phyloP scores from a whole-genome alignment of 768 basidiomycete species.

The Jaapia argillacea region DNA sequence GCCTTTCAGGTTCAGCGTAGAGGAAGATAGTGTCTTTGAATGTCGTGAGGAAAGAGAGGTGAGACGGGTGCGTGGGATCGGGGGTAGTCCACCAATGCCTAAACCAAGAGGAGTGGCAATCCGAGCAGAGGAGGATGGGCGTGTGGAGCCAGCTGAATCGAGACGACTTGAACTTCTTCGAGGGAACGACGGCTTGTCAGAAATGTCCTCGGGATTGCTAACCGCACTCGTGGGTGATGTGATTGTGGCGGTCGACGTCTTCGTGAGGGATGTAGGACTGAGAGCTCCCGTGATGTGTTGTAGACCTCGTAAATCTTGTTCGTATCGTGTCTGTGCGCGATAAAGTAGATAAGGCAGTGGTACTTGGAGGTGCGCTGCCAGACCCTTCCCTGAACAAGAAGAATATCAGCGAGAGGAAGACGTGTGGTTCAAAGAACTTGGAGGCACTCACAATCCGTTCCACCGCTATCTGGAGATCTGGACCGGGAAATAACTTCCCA shows the following conservation, averaged over 20 bases:
- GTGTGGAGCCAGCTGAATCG: slow-evolving; percentile 31
- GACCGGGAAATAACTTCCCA: slow-evolving; percentile 85
- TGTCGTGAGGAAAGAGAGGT: slow-evolving; percentile 52
- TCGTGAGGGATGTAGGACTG: slow-evolving; percentile 16
- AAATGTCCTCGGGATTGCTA: slow-evolving; percentile 9
- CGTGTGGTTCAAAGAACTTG: too few relatives aligned
- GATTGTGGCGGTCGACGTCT: too few relatives aligned
- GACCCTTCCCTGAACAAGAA: slow-evolving; percentile 72
- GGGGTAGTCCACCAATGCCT: slow-evolving; percentile 50
- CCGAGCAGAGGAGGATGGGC: too few relatives aligned
- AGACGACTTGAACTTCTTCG: slow-evolving; percentile 13
- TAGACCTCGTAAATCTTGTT: slow-evolving; percentile 74
- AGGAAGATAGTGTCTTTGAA: slow-evolving; percentile 51
- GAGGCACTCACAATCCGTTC: slow-evolving; percentile 61
- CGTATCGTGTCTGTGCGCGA: slow-evolving; percentile 74
- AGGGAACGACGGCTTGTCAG: slow-evolving; percentile 5
- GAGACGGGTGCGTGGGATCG: slow-evolving; percentile 63
- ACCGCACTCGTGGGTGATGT: too few relatives aligned
- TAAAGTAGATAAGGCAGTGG: slow-evolving; percentile 81
- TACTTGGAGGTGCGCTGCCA: slow-evolving; percentile 70
- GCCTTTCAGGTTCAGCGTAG: slow-evolving; percentile 60
- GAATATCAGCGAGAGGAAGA: too few relatives aligned
- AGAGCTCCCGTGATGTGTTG: slow-evolving; percentile 59
- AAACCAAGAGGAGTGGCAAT: slow-evolving; percentile 50
- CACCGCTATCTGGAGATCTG: slow-evolving; percentile 59